These are phyloP conservation scores for Diaporthe amygdali DNA, from an alignment of 2,329 filamentous ascomycete species.

Conservation along the genomic window DNA sequence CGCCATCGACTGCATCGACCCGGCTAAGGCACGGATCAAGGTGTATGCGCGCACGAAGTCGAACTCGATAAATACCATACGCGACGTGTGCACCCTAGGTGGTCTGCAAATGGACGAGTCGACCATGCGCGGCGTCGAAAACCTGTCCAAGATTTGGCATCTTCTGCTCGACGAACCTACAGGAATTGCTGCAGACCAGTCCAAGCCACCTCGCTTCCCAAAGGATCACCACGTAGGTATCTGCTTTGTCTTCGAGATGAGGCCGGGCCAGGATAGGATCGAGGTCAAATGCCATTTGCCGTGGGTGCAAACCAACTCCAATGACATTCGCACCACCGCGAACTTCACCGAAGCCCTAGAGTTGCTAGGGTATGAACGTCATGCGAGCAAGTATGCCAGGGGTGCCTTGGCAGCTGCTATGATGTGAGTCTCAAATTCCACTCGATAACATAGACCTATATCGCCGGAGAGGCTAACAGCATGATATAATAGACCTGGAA, in stretches of 20 bases:
- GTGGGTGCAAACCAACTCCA: constrained; percentile 22
- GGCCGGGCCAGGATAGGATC: constrained; percentile 14
- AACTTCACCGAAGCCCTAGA: constrained; percentile 20
- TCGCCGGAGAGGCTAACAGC: not conserved
- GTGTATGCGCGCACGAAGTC: constrained; percentile 19
- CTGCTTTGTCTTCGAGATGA: constrained; percentile 24
- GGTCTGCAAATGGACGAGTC: constrained; percentile 16
- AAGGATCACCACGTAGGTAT: constrained; percentile 12
- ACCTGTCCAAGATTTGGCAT: constrained; percentile 20
- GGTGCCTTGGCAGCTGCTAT: constrained; percentile 7
- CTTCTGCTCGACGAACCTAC: constrained; percentile 17
- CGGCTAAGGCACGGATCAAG: constrained; percentile 22
- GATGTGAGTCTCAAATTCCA: not conserved
- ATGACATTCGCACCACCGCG: constrained; percentile 15
- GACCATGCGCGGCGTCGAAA: not conserved
- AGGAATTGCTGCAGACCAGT: not conserved
- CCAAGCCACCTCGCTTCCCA: constrained; percentile 4
- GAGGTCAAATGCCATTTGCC: constrained; percentile 23
- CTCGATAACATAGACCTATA: too few relatives aligned
- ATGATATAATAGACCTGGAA: not conserved
- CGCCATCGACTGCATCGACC: constrained; percentile 24
- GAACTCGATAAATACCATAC: constrained; percentile 16
- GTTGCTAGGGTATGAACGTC: constrained; percentile 15
- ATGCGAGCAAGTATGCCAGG: constrained; percentile 16
- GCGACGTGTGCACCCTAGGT: constrained; percentile 23